Conservation (phyloP, 805 yeast species). For the Ogataea siamensis region DNA sequence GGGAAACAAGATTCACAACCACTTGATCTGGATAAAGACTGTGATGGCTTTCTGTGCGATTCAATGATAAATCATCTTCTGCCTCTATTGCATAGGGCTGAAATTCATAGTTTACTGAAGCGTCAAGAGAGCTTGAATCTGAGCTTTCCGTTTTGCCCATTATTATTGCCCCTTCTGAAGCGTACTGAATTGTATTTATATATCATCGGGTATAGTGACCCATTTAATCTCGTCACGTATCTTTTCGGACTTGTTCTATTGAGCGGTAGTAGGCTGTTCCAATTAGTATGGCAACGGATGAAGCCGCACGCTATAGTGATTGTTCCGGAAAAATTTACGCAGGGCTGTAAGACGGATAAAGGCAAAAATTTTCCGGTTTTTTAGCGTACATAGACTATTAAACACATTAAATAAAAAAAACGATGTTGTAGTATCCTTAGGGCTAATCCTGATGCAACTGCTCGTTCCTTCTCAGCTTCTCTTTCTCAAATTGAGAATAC, state of each 20-base stretch:
- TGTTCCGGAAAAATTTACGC: not conserved
- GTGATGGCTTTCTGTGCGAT: slow-evolving; percentile 14
- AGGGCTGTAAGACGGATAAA: slow-evolving; percentile 5
- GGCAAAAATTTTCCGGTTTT: slow-evolving; percentile 7
- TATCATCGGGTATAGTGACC: not conserved
- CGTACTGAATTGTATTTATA: not conserved
- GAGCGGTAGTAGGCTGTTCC: not conserved
- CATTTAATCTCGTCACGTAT: slow-evolving; percentile 2
- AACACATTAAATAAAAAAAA: slow-evolving; percentile 9
- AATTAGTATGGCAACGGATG: not conserved
- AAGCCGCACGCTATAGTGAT: slow-evolving; percentile 8
- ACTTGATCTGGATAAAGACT: slow-evolving; percentile 25
- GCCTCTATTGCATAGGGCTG: slow-evolving; percentile 1
- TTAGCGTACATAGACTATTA: slow-evolving; percentile 17
- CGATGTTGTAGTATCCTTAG: not conserved
- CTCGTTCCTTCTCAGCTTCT: slow-evolving; percentile 38
- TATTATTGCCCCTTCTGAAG: not conserved
- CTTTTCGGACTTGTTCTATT: slow-evolving; percentile 8
- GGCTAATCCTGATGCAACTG: slow-evolving; percentile 10
- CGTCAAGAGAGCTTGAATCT: slow-evolving; percentile 5
- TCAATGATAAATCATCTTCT: slow-evolving; percentile 4
- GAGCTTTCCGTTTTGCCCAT: slow-evolving; percentile 2
- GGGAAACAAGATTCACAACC: slow-evolving; percentile 8
- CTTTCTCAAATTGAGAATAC: slow-evolving; percentile 57
- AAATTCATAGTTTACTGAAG: not conserved